Base-by-base conservation (phyloP, 345 rosid genomes). In the Erucastrum elatum region DNA sequence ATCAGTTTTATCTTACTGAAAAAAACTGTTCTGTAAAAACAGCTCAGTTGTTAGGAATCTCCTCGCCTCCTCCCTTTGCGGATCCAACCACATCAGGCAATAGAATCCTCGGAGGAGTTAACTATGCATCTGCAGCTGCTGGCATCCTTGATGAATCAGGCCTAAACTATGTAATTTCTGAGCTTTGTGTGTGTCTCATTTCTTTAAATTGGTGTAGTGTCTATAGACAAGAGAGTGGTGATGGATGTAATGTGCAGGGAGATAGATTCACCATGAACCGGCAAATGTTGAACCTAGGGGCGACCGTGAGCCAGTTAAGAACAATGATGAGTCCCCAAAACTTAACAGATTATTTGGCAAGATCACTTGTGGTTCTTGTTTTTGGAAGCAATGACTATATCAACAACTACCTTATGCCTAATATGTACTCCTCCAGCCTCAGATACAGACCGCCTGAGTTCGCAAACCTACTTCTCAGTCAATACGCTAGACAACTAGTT, bases 361-460 rank as follows among this genome's bases (percentile, higher is more conserved):
- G 66, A 80, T 87, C 94, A 29, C 35, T 89, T 1, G 88, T 83
- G 25, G 55, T 94, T 77, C 66, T 90, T 49, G 88, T 86, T 35
- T 86, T 96, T 65, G 98, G 98, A 41, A 93, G 97, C 81, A 93
- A 91, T 77, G 98, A 96, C 83, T 96, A 96, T 86, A 90, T 93
- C 85, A 89, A 91, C 88, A 96, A 91, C 85, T 96, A 89, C 77
- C 94, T 96, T 76, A 68, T 91, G 90, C 94, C 97, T 10, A 68
- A 75, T 44, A 53, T 89, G 30, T 93, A 93, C 80, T 44, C 85
- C 15, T 89, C 92, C 49, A 80, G 86, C 77, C 46, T 41, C 68
- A 85, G 56, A 70, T 96, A 87, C 78, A 88, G 60, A 70, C 95
- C 90, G 4, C 77, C 75, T 3, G 85, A 84, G 10, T 96, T 72